Evolutionary conservation across 345 rosid genomes (phyloP), one percentile per base, ranked within the genome.

Genomic region (Eucalyptus marginata): DNA sequence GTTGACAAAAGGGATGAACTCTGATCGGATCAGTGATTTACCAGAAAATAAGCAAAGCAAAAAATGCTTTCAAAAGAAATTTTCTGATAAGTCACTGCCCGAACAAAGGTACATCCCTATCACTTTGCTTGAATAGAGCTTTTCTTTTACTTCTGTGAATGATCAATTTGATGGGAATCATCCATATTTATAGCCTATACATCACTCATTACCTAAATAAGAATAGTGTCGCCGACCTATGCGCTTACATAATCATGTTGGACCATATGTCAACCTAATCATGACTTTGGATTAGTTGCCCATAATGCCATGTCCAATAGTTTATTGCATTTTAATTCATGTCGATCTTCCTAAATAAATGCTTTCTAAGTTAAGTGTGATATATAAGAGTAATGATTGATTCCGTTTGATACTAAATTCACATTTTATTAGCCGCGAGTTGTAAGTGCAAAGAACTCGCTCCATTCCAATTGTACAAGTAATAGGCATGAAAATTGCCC

Each of bases 321-420:
- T 17, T 17, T 43, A 24, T 68, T 71, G 83, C 12, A 71, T 10
- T 71, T 36, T 68, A 68, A 36, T 5, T 10, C 47, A 64, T 36
- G 46, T 36, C 46, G 8, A 18, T 71, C 27, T 4, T 36, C 46
- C 46, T 36, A 71, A 20, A 20, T 71, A 71, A 71, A 36, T 36
- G 25, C 46, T 71, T 71, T 71, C 27, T 10, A 71, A 8, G 24
- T 8, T 16, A 33, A 36, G 27, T 71, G 27, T 71, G 46, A 71
- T 7, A 40, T 71, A 20, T 71, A 36, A 15, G 4, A 71, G 83
- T 36, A 10, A 10, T 10, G 46, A 71, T 20, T 20, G 25, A 36
- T 71, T 71, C 5, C 14, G 1, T 1, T 36, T 0, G 7, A 18
- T 71, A 20, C 6, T 18, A 36, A 24, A 11, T 71, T 36, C 46